A percentile compares a stretch with the other conserved stretches of the same genome.
Conservation (phyloP, 768 basidiomycete species). For the Macrolepiota albuminosa region DNA sequence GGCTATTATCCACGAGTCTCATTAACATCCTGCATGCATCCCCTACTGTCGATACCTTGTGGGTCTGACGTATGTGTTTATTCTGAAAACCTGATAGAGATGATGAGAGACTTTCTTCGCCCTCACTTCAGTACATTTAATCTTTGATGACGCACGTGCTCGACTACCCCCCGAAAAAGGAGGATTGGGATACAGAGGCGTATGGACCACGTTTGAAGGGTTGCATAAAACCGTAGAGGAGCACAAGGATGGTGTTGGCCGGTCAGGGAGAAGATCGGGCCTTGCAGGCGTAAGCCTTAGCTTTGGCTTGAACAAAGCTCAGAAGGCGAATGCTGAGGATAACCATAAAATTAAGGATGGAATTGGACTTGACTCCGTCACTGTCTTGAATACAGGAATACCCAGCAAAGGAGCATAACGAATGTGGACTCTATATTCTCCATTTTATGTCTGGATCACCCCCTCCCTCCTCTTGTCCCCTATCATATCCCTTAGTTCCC, state of each 20-base stretch:
- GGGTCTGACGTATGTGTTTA: too few species aligned
- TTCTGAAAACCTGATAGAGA: too few species aligned
- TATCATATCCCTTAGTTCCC: neutral
- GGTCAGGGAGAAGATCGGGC: conserved; percentile 33
- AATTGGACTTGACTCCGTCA: conserved; percentile 26
- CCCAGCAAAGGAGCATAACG: neutral
- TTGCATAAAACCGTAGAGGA: conserved; percentile 53
- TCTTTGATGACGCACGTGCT: conserved; percentile 66
- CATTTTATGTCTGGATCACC: neutral
- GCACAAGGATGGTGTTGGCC: conserved; percentile 33
- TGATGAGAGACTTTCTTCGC: too few species aligned
- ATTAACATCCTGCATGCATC: too few species aligned
- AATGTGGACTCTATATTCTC: neutral
- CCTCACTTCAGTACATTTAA: conserved; percentile 47
- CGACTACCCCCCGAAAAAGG: conserved; percentile 48
- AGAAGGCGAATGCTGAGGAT: conserved; percentile 22
- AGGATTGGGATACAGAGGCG: conserved; percentile 58
- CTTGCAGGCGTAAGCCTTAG: conserved; percentile 44
- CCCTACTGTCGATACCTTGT: too few species aligned
- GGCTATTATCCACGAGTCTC: too few species aligned
- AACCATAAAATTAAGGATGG: conserved; percentile 22
- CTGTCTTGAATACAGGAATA: conserved; percentile 14
- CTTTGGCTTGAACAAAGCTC: conserved; percentile 27
- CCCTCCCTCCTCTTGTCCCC: neutral
- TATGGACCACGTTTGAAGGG: conserved; percentile 55